A percentile compares a stretch with the other conserved stretches of the same genome.
These are phyloP conservation scores for Penicillium verrucosum DNA, from an alignment of 2,329 filamentous ascomycete genomes.

Conservation along the genomic window DNA sequence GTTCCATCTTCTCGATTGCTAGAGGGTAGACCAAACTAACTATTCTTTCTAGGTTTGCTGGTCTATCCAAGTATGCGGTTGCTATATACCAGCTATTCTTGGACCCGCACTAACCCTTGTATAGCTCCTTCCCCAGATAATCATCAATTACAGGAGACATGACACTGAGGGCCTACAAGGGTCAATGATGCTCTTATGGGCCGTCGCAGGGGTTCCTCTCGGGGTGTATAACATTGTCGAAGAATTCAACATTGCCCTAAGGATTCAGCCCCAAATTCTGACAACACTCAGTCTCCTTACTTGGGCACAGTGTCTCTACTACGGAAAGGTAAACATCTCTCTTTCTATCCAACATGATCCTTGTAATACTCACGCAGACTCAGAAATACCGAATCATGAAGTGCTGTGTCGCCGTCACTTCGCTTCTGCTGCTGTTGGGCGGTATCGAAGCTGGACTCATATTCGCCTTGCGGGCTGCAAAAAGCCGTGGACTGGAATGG, in stretches of 20 bases:
- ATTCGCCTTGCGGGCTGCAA: conserved; percentile 53
- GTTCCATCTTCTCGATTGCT: background rate
- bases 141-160: conserved; percentile 65
- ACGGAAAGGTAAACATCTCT: conserved; percentile 37
- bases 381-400: conserved; percentile 54
- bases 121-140: conserved; percentile 67
- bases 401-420: conserved; percentile 49
- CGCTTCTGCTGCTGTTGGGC: conserved; percentile 56
- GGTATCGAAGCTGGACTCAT: conserved; percentile 59
- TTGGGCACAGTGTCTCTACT: conserved; percentile 57
- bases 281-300: conserved; percentile 51
- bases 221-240: conserved; percentile 60
- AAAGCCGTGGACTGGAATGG: conserved; percentile 52
- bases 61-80: conserved; percentile 56
- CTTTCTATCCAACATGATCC: background rate
- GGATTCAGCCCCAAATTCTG: conserved; percentile 57
- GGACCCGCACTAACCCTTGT: background rate
- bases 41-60: conserved; percentile 52
- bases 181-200: conserved; percentile 69
- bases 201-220: conserved; percentile 64
- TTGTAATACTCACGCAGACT: background rate
- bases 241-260: conserved; percentile 52
- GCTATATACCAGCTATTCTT: background rate
- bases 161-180: conserved; percentile 63
- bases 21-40: background rate